phyloP scores from a whole-genome alignment of 345 rosid genomes.

The Brassica carinata region DNA sequence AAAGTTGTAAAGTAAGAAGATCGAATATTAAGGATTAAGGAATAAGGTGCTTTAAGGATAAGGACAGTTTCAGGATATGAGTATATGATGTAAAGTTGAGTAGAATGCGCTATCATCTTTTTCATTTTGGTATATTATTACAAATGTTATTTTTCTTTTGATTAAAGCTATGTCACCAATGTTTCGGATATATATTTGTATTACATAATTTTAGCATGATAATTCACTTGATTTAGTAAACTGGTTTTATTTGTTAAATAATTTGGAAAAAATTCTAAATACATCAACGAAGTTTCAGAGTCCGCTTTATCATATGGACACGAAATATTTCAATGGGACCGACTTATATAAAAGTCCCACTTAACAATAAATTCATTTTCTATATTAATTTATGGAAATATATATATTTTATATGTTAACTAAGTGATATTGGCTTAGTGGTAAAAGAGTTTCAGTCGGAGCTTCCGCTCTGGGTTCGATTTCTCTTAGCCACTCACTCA shows the following conservation, averaged over 20 bases:
- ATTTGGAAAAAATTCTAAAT: neutral
- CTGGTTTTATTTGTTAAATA: too few species aligned
- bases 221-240: too few species aligned
- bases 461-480: too few species aligned
- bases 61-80: neutral
- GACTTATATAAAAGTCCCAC: neutral
- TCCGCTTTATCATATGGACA: neutral
- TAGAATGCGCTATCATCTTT: neutral
- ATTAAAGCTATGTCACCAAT: neutral
- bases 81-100: neutral
- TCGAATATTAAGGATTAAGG: conserved; percentile 24
- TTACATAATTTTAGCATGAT: neutral
- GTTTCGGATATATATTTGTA: neutral
- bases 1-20: conserved; percentile 11
- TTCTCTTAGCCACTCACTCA: too few species aligned
- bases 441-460: too few species aligned
- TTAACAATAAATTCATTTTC: neutral
- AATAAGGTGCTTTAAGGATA: conserved; percentile 8
- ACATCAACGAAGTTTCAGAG: neutral
- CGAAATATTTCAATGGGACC: neutral
- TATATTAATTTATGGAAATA: neutral
- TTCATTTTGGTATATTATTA: neutral
- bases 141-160: neutral
- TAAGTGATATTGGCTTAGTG: too few species aligned
- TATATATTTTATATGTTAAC: neutral